Percentiles rank a stretch among this genome's conserved stretches.
Conservation (phyloP, 2,329 filamentous ascomycete genomes). For the Periconia sp. region DNA sequence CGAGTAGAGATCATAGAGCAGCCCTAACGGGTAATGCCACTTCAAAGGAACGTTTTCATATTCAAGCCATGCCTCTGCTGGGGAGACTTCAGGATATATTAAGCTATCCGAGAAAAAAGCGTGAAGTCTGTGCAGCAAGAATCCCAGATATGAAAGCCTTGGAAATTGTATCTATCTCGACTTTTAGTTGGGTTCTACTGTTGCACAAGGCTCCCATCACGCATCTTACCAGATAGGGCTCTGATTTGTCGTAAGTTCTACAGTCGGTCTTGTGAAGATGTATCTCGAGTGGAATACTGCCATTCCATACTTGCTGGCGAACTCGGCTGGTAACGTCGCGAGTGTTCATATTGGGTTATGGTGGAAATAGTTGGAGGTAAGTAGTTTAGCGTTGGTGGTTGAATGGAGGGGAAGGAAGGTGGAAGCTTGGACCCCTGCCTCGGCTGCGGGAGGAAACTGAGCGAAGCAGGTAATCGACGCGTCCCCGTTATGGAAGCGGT, state of each 20-base stretch:
- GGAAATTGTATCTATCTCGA: conserved; percentile 58
- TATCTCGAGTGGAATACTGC: conserved; percentile 62
- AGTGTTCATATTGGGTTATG: conserved; percentile 15
- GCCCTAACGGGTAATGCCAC: conserved; percentile 71
- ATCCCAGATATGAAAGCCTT: conserved; percentile 68
- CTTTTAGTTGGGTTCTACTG: not conserved
- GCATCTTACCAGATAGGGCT: conserved; percentile 59
- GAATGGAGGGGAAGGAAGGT: not conserved
- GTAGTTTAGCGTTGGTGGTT: no score
- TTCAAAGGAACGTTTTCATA: conserved; percentile 70
- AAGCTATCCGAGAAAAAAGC: conserved; percentile 62
- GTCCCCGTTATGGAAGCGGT: not conserved
- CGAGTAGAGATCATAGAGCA: conserved; percentile 70
- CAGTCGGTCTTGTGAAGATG: conserved; percentile 61
- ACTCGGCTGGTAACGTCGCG: conserved; percentile 42
- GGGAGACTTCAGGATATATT: conserved; percentile 58
- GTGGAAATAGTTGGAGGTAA: conserved; percentile 2
- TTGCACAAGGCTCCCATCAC: conserved; percentile 1
- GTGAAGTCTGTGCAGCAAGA: conserved; percentile 64
- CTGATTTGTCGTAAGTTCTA: conserved; percentile 60
- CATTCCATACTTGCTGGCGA: conserved; percentile 59
- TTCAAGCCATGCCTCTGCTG: conserved; percentile 63
- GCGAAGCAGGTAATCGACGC: not conserved
- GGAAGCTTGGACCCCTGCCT: not conserved
- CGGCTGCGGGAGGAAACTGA: not conserved